A percentile compares a stretch with the other conserved stretches of the same genome.
Evolutionary conservation across 1,139 yeast genomes (phyloP).

Genomic region (Sugiyamaella castrensis): DNA sequence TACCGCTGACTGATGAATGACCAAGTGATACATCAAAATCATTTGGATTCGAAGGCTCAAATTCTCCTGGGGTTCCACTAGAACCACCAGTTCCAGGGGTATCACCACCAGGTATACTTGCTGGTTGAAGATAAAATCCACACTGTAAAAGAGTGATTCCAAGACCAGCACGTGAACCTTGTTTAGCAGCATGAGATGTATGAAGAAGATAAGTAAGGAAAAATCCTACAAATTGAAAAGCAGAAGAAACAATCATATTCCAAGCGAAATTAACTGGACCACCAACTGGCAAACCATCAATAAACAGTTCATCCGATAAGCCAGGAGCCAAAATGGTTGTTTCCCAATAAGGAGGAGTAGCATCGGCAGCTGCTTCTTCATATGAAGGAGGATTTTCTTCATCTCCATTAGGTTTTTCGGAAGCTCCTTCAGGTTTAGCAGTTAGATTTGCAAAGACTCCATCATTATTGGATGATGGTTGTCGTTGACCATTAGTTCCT

Average conservation of each 20-base stretch:
- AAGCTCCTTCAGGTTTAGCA: constrained; percentile 56
- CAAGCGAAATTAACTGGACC: constrained; percentile 80
- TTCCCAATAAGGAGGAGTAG: constrained; percentile 98
- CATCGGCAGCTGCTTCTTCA: constrained; percentile 93
- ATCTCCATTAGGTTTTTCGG: constrained; percentile 40
- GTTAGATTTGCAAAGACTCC: constrained; percentile 91
- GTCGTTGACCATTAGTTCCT: background rate
- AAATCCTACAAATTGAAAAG: constrained; percentile 93
- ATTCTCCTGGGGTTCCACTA: constrained; percentile 42
- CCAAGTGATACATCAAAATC: constrained; percentile 35
- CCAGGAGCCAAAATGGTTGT: constrained; percentile 81
- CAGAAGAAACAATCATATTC: constrained; percentile 83
- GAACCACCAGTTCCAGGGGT: constrained; percentile 35
- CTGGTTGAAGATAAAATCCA: constrained; percentile 70
- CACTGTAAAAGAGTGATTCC: constrained; percentile 80
- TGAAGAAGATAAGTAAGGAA: constrained; percentile 84
- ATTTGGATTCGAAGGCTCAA: constrained; percentile 40
- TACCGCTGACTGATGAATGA: constrained; percentile 40
- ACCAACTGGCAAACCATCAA: constrained; percentile 97
- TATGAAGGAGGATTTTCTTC: constrained; percentile 72
- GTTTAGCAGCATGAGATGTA: constrained; percentile 96
- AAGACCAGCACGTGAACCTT: constrained; percentile 90
- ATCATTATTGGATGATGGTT: constrained; percentile 46
- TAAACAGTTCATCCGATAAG: constrained; percentile 80
- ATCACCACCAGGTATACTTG: constrained; percentile 21